Base-by-base conservation (phyloP, 129 eudicot genomes). In the Saposhnikovia divaricata region DNA sequence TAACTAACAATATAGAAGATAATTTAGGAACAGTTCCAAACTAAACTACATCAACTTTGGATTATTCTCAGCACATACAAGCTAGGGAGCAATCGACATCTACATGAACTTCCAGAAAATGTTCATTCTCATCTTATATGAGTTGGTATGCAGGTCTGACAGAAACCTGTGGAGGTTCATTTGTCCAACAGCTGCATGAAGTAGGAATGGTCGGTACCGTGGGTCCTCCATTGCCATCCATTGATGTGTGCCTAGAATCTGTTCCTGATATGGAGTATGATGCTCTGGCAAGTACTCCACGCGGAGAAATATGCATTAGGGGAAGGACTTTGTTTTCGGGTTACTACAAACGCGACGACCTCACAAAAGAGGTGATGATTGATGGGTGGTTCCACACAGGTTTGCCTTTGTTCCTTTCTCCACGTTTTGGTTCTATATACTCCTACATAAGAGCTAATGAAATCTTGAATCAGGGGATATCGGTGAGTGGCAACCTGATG, bases 401-500 rank as follows among this genome's bases (percentile, higher is more conserved):
- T 92, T 38, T 13, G 48, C 46, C 72, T 11, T 45, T 45, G 19
- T 46, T 46, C 48, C 42, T 46, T 25, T 8, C 19, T 75, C 77
- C 13, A 6, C 11, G 2, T 74, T 8, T n/a, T 37, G 27, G 53
- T 1, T 73, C 10, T 72, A 43, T 14, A 28, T 18, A 18, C 50
- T 23, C 47, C 48, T 77, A 47, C 31, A 59, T 38, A 15, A 19
- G 76, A 34, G 57, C 88, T 80, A 61, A 78, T 28, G 46, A 38
- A 39, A 8, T 51, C 6, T 37, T 50, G 18, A 70, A 21, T 53
- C 80, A 93, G 99, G 99, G 80, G 99, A 96, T 84, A 83, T 96
- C 77, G 99, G 99, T 28, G 99, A 96, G 82, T 96, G 96, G 99
- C 97, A 92, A 71, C 88, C 87, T 3, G 95, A 96, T 90, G 99